A percentile compares a stretch with the other conserved stretches of the same genome.
Evolutionary conservation across 805 yeast genomes (phyloP).

Genomic region (Saccharomycopsis fermentans): DNA sequence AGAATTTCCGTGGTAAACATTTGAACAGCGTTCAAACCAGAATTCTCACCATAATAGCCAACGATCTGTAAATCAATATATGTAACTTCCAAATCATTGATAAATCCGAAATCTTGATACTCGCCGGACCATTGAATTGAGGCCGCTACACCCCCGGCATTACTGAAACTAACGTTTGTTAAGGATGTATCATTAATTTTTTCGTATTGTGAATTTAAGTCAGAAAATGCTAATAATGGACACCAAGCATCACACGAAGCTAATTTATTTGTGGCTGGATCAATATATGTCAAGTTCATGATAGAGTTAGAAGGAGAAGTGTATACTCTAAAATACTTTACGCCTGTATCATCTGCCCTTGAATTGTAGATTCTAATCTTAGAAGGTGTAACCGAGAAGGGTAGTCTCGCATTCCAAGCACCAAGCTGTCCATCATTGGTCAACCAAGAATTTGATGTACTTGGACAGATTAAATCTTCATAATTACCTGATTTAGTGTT

Average conservation of each 20-base stretch:
- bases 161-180: slow-evolving; percentile 14
- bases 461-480: slow-evolving; percentile 48
- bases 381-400: slow-evolving; percentile 51
- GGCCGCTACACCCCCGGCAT: slow-evolving; percentile 27
- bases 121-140: slow-evolving; percentile 29
- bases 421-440: slow-evolving; percentile 41
- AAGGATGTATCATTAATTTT: slow-evolving; percentile 23
- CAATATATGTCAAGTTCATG: slow-evolving; percentile 81
- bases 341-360: slow-evolving; percentile 34
- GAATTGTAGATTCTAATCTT: slow-evolving; percentile 67
- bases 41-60: slow-evolving; percentile 58
- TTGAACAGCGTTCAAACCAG: slow-evolving; percentile 65
- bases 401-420: slow-evolving; percentile 53
- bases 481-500: slow-evolving; percentile 30
- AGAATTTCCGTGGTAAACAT: slow-evolving; percentile 45
- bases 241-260: slow-evolving; percentile 81
- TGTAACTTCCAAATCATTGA: slow-evolving; percentile 50
- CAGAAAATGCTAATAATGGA: slow-evolving; percentile 44
- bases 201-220: slow-evolving; percentile 25
- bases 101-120: slow-evolving; percentile 80
- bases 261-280: slow-evolving; percentile 53
- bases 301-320: slow-evolving; percentile 78
- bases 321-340: slow-evolving; percentile 57
- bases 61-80: slow-evolving; percentile 54
- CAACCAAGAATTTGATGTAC: slow-evolving; percentile 41